Evolutionary conservation across 2,329 filamentous ascomycete species (phyloP), one percentile per base, ranked within the genome.

Genomic region (Colletotrichum tanaceti): DNA sequence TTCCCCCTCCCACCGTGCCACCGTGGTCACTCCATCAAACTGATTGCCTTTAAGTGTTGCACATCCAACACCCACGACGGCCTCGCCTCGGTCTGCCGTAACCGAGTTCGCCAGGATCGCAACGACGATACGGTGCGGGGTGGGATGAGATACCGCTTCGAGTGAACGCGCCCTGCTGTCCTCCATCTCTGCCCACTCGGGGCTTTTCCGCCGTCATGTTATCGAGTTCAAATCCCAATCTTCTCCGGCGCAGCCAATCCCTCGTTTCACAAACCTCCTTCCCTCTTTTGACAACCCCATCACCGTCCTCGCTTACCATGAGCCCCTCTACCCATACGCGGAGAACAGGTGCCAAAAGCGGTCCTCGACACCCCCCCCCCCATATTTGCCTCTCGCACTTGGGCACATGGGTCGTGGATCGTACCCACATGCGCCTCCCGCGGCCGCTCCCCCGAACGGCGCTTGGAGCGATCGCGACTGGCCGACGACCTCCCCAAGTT

Each of bases 381-480:
- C n/a, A n/a, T n/a, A 14, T 44, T 44, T 28, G 7, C 44, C 44
- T 50, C 44, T 18, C 13, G 55, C 22, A 32, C 55, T 58, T 43
- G 47, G 50, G 38, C 64, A 67, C 64, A 67, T 63, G 58, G 58
- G 18, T 44, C 38, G 35, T 43, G 58, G 64, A 57, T 63, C 58
- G 50, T 44, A 50, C 63, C 63, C 58, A 67, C 58, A 67, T 63
- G 59, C 64, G 64, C 64, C 59, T 62, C 58, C 63, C 58, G 58
- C 7, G 7, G 28, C 28, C 28, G 28, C 9, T 9, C 28, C 57
- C 58, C 52, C 53, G 16, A 62, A 66, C 58, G 63, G 63, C 63
- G 63, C 63, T 66, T 63, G 64, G 64, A 63, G 64, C 58, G 58
- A 67, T 67, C 52, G 58, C 52, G 64, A 63, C 64, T 63, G 58